Percentiles rank a stretch among this genome's conserved stretches.
phyloP scores from a whole-genome alignment of 192 early-diverging fungal genomes.

The Piromyces finnis region DNA sequence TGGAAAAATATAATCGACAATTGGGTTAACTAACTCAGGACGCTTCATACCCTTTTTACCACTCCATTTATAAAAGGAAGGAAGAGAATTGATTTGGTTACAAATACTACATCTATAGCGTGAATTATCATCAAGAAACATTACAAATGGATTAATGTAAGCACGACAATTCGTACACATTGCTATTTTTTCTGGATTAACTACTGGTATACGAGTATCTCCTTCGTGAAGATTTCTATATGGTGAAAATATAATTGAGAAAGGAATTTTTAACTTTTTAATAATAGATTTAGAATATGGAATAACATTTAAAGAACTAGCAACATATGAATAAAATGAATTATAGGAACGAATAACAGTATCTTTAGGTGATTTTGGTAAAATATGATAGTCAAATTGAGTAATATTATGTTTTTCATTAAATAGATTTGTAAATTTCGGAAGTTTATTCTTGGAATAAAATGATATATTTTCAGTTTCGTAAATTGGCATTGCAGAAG shows the following conservation, averaged over 20 bases:
- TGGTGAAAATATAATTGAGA: neutral
- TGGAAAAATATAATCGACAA: neutral
- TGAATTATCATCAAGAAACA: neutral
- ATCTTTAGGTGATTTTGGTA: neutral
- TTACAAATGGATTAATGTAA: neutral
- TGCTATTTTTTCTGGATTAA: neutral
- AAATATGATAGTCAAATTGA: neutral
- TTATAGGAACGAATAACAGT: neutral
- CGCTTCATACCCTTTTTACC: neutral
- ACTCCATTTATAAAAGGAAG: neutral
- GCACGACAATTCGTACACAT: neutral
- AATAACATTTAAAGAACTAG: neutral
- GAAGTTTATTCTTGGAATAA: neutral
- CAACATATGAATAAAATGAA: neutral
- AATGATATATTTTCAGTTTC: neutral
- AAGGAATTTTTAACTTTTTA: neutral
- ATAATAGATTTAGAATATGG: neutral
- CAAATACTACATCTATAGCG: neutral
- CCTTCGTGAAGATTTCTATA: neutral
- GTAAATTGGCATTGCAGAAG: neutral
- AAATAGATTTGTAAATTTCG: neutral
- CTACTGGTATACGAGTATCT: neutral
- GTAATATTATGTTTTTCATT: neutral
- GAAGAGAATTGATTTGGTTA: neutral
- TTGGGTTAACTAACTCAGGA: neutral